Conservation (phyloP, 2,329 filamentous ascomycete genomes). For the Decorospora gaudefroyi region DNA sequence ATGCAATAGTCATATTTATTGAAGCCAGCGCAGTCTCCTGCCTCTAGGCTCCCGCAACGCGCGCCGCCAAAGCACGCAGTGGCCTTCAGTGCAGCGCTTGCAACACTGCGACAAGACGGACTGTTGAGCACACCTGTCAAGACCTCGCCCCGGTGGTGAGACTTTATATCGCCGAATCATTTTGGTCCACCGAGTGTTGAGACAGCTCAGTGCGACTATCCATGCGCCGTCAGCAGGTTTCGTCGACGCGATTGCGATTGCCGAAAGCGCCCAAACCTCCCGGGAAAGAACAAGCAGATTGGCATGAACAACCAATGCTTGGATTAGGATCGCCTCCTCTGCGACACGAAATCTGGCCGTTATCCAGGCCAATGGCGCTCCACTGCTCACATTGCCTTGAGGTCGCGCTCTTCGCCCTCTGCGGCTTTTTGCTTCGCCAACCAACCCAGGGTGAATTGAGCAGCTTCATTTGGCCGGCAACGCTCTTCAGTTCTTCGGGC, state of each 20-base stretch:
- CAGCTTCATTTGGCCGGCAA: no score
- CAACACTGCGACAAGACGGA: conserved; percentile 1
- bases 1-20: not conserved
- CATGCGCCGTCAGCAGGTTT: conserved; percentile 4
- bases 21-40: not conserved
- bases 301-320: no score
- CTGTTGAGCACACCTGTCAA: not conserved
- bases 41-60: not conserved
- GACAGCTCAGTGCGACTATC: conserved; percentile 5
- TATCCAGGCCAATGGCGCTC: conserved; percentile 4
- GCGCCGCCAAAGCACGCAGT: not conserved
- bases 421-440: not conserved
- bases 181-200: not conserved
- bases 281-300: conserved; percentile 9
- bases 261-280: conserved; percentile 21
- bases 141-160: not conserved
- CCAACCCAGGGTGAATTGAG: not conserved
- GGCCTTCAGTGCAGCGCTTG: not conserved
- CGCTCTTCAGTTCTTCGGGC: no score
- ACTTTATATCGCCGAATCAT: conserved; percentile 2
- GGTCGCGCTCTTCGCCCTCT: not conserved
- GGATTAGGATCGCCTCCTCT: no score
- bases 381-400: conserved; percentile 2
- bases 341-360: conserved; percentile 4
- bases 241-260: conserved; percentile 13